Evolutionary conservation across 345 rosid genomes (phyloP).

Genomic region (Hypericum perforatum): DNA sequence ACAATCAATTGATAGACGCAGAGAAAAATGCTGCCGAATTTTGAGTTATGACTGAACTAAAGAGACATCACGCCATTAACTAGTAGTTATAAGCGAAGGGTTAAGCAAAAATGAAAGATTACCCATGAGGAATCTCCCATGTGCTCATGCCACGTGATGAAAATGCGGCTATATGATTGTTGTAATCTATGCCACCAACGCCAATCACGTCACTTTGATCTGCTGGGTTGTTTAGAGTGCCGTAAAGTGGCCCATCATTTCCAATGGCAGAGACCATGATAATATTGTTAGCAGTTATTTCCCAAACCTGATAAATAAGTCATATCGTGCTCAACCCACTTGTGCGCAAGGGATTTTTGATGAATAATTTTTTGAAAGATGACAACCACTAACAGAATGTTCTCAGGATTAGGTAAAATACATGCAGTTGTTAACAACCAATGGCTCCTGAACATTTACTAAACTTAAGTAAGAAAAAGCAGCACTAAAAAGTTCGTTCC

Average conservation of each 20-base stretch:
- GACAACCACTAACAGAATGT: too few relatives aligned
- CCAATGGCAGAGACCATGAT: slow-evolving; percentile 99
- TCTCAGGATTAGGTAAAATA: too few relatives aligned
- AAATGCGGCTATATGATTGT: slow-evolving; percentile 92
- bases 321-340: slow-evolving; percentile 1
- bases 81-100: not conserved
- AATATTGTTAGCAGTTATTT: slow-evolving; percentile 92
- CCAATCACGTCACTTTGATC: slow-evolving; percentile 99
- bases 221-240: slow-evolving; percentile 96
- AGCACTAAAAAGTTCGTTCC: too few relatives aligned
- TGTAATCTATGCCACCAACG: slow-evolving; percentile 97
- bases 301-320: slow-evolving; percentile 74
- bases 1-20: too few relatives aligned
- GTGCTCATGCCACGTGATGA: slow-evolving; percentile 99
- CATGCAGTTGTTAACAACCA: too few relatives aligned
- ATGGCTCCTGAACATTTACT: too few relatives aligned
- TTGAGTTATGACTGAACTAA: not conserved
- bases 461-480: too few relatives aligned
- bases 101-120: slow-evolving; percentile 9
- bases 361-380: too few relatives aligned
- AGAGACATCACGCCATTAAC: not conserved
- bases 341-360: too few relatives aligned
- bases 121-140: slow-evolving; percentile 99
- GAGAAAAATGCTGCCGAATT: too few relatives aligned
- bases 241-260: slow-evolving; percentile 97